Evolutionary conservation across 208 protist genomes (phyloP).

Genomic region (Phytomonas sp.): DNA sequence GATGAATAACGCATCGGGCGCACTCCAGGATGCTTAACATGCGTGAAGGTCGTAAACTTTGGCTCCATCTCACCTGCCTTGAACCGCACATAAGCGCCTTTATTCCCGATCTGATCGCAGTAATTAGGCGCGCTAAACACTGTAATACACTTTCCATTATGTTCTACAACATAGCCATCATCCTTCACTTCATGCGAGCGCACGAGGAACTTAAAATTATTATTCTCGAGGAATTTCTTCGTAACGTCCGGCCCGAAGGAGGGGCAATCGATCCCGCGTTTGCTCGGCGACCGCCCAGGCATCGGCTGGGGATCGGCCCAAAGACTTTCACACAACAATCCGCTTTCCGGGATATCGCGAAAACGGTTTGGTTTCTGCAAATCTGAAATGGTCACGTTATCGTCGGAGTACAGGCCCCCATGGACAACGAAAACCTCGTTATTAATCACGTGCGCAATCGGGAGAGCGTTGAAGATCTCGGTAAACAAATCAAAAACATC

Average conservation of each 20-base stretch:
- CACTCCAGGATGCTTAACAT: constrained; percentile 74
- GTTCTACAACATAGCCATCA: constrained; percentile 93
- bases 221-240: constrained; percentile 89
- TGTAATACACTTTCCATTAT: constrained; percentile 89
- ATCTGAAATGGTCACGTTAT: constrained; percentile 95
- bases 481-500: constrained; percentile 92
- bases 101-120: constrained; percentile 95
- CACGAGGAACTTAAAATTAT: constrained; percentile 92
- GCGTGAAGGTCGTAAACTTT: constrained; percentile 61
- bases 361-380: constrained; percentile 93
- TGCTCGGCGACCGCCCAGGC: constrained; percentile 86
- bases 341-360: constrained; percentile 91
- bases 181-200: constrained; percentile 97
- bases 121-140: constrained; percentile 99
- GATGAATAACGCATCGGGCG: constrained; percentile 76
- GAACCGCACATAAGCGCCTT: constrained; percentile 85
- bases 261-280: constrained; percentile 93
- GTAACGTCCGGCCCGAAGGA: constrained; percentile 97
- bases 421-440: constrained; percentile 93
- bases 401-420: constrained; percentile 93
- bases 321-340: constrained; percentile 94
- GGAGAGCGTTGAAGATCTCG: constrained; percentile 94
- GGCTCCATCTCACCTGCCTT: constrained; percentile 71
- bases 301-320: constrained; percentile 95
- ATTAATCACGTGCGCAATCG: constrained; percentile 91